Conservation (phyloP, 352 stramenopile genomes). For the Phytopythium mirpurense region DNA sequence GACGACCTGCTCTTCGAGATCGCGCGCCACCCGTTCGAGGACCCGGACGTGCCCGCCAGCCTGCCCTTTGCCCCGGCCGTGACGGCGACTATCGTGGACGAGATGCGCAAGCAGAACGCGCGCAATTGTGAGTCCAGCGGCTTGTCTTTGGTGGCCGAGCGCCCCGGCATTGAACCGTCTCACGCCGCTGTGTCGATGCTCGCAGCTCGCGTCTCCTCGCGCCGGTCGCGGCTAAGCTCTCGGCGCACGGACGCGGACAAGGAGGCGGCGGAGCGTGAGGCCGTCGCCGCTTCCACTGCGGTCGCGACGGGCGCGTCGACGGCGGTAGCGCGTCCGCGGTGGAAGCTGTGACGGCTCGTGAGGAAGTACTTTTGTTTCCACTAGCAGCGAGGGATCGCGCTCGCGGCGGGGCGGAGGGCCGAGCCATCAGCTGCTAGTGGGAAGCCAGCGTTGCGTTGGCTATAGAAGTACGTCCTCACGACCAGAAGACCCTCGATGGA, state of each 20-base stretch:
- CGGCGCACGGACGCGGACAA: slow-evolving; percentile 11
- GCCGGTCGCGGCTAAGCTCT: slow-evolving; percentile 6
- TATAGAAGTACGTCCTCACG: slow-evolving; percentile 17
- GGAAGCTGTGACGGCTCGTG: slow-evolving; percentile 34
- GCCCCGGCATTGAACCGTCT: too few relatives aligned
- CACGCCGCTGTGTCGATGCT: background rate
- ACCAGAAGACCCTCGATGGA: background rate
- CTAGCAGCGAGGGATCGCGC: slow-evolving; percentile 5
- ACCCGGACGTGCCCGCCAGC: slow-evolving; percentile 47
- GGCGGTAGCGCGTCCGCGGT: slow-evolving; percentile 14
- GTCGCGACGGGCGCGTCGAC: slow-evolving; percentile 8
- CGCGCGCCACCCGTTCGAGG: slow-evolving; percentile 73
- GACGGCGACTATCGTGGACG: slow-evolving; percentile 38
- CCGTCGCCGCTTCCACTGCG: slow-evolving; percentile 2
- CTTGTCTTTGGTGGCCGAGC: background rate
- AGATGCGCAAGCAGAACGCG: slow-evolving; percentile 28
- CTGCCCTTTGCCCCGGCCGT: slow-evolving; percentile 52
- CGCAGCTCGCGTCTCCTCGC: slow-evolving; percentile 7
- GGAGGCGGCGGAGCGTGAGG: background rate
- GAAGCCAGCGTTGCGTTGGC: background rate
- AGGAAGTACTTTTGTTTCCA: slow-evolving; percentile 27
- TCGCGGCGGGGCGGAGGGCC: background rate
- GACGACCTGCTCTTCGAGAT: slow-evolving; percentile 86
- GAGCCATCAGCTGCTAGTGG: background rate
- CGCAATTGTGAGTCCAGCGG: background rate